Conservation (phyloP, 2,329 filamentous ascomycete genomes). For the Colletotrichum sp. region DNA sequence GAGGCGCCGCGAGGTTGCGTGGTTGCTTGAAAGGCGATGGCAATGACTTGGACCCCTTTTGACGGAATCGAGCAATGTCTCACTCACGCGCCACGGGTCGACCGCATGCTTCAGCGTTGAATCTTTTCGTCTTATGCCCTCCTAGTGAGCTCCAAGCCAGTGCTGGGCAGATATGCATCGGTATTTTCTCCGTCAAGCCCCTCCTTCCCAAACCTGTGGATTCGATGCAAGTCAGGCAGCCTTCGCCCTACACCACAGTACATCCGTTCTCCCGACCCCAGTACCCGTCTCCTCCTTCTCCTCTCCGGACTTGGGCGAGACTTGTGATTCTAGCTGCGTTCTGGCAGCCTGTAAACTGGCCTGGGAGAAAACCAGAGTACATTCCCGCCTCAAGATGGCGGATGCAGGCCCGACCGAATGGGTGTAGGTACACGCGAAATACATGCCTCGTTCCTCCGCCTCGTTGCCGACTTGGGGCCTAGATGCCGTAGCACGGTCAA, state of each 20-base stretch:
- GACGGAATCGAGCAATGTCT: not conserved
- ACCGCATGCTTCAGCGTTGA: not conserved
- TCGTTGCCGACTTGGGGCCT: slow-evolving; percentile 1
- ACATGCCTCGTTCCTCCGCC: slow-evolving; percentile 3
- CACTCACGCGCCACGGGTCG: not conserved
- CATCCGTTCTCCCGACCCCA: not conserved
- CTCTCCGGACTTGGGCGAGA: not conserved
- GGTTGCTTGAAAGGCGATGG: not conserved
- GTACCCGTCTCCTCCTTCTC: not conserved
- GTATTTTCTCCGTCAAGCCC: not conserved
- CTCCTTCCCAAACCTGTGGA: not conserved
- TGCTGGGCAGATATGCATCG: not conserved
- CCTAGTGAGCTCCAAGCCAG: not conserved
- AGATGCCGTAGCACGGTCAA: not conserved
- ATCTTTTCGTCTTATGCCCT: not conserved
- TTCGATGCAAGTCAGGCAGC: not conserved
- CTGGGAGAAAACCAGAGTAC: not conserved
- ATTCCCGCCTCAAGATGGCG: not conserved
- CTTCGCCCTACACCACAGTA: not conserved
- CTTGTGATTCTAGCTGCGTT: not conserved
- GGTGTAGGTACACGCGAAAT: slow-evolving; percentile 3
- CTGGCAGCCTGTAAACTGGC: not conserved
- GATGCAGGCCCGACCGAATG: not conserved
- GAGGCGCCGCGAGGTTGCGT: not conserved
- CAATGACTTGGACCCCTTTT: not conserved